phyloP scores from a whole-genome alignment of 148 eudicot genomes.

The Rhododendron mucronatum region DNA sequence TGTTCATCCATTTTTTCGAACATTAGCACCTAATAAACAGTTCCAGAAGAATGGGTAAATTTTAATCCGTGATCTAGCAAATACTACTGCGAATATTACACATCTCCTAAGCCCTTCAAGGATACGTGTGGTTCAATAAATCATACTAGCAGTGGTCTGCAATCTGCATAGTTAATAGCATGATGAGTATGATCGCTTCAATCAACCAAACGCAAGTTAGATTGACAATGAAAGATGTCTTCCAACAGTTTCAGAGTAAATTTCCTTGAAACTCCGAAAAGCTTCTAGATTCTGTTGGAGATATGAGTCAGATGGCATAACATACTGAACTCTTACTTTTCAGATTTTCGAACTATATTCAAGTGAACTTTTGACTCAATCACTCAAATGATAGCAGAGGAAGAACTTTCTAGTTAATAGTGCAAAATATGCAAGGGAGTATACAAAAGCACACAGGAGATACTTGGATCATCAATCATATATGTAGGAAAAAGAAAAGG shows the following conservation, averaged over 20 bases:
- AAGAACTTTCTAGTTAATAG: not conserved
- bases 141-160: not conserved
- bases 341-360: not conserved
- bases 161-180: not conserved
- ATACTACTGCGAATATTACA: too few relatives aligned
- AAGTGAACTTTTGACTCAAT: not conserved
- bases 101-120: too few relatives aligned
- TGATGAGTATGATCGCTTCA: not conserved
- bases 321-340: not conserved
- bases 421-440: not conserved
- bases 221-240: not conserved
- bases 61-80: too few relatives aligned
- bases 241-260: not conserved
- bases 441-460: not conserved
- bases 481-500: not conserved
- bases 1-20: constrained; percentile 90
- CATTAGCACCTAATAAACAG: constrained; percentile 63
- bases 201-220: not conserved
- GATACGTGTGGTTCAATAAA: not conserved
- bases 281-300: not conserved
- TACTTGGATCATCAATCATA: not conserved
- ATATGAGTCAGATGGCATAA: not conserved
- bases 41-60: not conserved
- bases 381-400: not conserved
- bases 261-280: not conserved